These are phyloP conservation scores for Penstemon newberryi DNA, from an alignment of 257 asterid species.

Conservation along the genomic window DNA sequence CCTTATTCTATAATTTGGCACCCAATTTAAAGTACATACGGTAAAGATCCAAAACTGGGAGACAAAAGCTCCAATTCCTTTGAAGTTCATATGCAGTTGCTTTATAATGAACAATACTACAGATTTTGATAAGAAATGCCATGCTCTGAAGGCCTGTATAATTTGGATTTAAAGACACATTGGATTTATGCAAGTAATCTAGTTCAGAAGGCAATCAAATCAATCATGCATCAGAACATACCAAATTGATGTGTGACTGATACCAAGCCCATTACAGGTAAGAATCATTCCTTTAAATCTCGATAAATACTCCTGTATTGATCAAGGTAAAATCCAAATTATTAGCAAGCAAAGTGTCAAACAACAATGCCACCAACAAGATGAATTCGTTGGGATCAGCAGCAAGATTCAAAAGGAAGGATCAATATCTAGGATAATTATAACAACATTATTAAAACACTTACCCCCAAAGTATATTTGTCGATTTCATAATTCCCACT, in stretches of 20 bases:
- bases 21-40: not conserved
- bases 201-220: constrained; percentile 18
- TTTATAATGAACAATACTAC: not conserved
- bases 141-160: not conserved
- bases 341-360: constrained; percentile 25
- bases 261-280: constrained; percentile 73
- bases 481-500: constrained; percentile 62
- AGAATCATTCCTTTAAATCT: constrained; percentile 77
- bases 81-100: not conserved
- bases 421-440: not conserved
- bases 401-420: not conserved
- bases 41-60: not conserved
- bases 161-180: not conserved
- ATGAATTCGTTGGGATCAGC: constrained; percentile 4
- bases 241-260: constrained; percentile 52
- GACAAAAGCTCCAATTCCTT: not conserved
- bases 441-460: constrained; percentile 15
- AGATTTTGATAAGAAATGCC: not conserved
- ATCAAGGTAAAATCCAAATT: constrained; percentile 21
- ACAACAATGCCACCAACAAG: constrained; percentile 24
- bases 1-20: not conserved
- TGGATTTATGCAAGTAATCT: not conserved
- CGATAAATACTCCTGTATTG: constrained; percentile 57
- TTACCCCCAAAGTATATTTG: constrained; percentile 61
- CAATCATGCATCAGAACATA: constrained; percentile 30